Conservation (phyloP, 1,139 yeast species). For the Wickerhamomyces sp. region DNA sequence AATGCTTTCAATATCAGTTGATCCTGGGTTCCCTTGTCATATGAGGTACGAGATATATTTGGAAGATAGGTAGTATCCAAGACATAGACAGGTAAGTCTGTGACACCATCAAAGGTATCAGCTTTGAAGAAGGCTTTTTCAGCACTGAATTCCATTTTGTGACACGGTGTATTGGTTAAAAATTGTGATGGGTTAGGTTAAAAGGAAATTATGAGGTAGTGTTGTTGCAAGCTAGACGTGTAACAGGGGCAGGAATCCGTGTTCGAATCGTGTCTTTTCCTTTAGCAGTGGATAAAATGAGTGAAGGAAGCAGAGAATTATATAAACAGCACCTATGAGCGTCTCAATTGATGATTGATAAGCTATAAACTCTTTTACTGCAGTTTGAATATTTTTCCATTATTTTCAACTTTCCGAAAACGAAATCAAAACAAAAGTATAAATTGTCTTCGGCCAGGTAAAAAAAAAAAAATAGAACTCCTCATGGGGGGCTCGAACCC, state of each 20-base stretch:
- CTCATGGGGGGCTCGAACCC: constrained; percentile 14
- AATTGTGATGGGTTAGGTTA: too few species aligned
- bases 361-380: too few species aligned
- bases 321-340: too few species aligned
- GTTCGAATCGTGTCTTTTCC: too few species aligned
- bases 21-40: constrained; percentile 33
- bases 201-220: too few species aligned
- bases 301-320: too few species aligned
- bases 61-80: constrained; percentile 78
- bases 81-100: constrained; percentile 61
- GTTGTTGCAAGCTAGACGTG: too few species aligned
- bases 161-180: too few species aligned
- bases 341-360: too few species aligned
- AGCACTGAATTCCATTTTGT: constrained; percentile 29
- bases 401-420: neutral
- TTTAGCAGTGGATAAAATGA: too few species aligned
- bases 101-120: constrained; percentile 52
- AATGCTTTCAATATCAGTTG: constrained; percentile 34
- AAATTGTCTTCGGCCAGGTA: neutral
- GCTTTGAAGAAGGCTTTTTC: constrained; percentile 55
- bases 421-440: neutral
- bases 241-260: too few species aligned
- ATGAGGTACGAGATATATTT: constrained; percentile 35
- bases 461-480: constrained; percentile 5
- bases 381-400: neutral